Evolutionary conservation across 1,284 basidiomycete genomes (phyloP).

Genomic region (Pyrrhoderma lamaoense): DNA sequence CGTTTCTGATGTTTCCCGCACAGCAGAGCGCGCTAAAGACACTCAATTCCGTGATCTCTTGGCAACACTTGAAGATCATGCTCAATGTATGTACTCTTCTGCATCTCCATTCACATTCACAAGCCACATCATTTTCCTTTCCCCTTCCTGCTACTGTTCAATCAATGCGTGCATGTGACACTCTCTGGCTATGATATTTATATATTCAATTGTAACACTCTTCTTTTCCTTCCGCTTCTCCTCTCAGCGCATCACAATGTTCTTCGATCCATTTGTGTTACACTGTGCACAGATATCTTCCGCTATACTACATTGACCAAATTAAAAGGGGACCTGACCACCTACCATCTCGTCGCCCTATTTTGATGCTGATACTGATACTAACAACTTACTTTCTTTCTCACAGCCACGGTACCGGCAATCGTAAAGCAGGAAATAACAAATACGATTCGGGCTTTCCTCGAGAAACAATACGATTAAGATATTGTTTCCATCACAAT

Average conservation of each 20-base stretch:
- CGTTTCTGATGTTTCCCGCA: neutral
- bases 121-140: neutral
- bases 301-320: too few species aligned
- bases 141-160: too few species aligned
- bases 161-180: too few species aligned
- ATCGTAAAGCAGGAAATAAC: conserved; percentile 20
- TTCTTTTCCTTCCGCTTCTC: too few species aligned
- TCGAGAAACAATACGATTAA: conserved; percentile 21
- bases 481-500: neutral
- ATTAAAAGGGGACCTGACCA: too few species aligned
- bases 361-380: too few species aligned
- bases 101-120: neutral
- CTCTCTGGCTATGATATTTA: too few species aligned
- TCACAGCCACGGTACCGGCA: conserved; percentile 19
- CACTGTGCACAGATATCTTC: too few species aligned
- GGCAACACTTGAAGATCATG: conserved; percentile 19
- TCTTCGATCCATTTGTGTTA: too few species aligned
- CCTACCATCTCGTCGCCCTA: too few species aligned
- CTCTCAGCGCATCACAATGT: too few species aligned
- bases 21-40: conserved; percentile 38
- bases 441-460: conserved; percentile 18
- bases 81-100: conserved; percentile 10
- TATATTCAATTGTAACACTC: too few species aligned
- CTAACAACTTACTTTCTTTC: conserved; percentile 26
- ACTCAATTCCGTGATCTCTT: conserved; percentile 34